These are phyloP conservation scores for Phytophthora agathidicida DNA, from an alignment of 352 stramenopile genomes.

Conservation along the genomic window DNA sequence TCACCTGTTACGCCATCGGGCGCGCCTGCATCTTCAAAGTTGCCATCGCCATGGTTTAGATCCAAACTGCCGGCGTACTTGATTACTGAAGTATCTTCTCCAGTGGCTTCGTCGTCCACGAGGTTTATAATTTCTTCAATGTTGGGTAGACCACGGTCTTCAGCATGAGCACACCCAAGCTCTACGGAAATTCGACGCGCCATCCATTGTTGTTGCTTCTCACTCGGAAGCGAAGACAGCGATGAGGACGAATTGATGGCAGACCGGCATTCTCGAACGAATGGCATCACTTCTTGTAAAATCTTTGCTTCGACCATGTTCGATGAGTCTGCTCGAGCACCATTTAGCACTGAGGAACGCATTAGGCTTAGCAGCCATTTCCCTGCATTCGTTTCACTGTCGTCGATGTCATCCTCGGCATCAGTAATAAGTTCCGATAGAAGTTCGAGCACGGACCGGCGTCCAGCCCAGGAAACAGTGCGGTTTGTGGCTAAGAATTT, in stretches of 20 bases:
- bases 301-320: constrained; percentile 7
- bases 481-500: constrained; percentile 25
- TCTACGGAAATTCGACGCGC: constrained; percentile 27
- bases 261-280: constrained; percentile 33
- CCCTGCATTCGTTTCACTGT: constrained; percentile 2
- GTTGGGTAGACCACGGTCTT: constrained; percentile 25
- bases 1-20: constrained; percentile 46
- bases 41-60: constrained; percentile 12
- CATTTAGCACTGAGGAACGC: not conserved
- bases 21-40: constrained; percentile 2
- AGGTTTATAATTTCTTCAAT: constrained; percentile 31
- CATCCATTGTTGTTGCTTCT: constrained; percentile 46
- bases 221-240: constrained; percentile 27
- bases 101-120: constrained; percentile 7
- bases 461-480: constrained; percentile 21
- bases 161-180: constrained; percentile 25
- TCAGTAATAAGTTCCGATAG: constrained; percentile 20
- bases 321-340: not conserved
- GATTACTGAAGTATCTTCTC: constrained; percentile 27
- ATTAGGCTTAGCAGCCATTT: constrained; percentile 22
- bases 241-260: constrained; percentile 30
- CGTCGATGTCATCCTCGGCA: constrained; percentile 5
- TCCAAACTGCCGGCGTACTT: constrained; percentile 50
- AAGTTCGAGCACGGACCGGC: constrained; percentile 30
- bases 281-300: constrained; percentile 29